Base-by-base conservation (phyloP, 805 yeast species). In the Barnettozyma californica region DNA sequence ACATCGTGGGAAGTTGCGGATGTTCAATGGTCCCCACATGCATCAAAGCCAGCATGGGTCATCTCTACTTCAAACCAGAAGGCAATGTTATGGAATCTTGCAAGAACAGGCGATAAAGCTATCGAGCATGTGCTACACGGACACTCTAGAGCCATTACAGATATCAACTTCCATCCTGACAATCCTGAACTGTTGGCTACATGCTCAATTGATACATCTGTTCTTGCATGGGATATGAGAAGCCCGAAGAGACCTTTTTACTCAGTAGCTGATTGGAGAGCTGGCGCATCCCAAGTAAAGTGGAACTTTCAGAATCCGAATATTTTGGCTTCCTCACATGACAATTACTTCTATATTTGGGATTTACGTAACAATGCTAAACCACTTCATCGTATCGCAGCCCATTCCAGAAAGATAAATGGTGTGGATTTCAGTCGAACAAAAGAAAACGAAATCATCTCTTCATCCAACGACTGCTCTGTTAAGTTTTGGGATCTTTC, bases 1-100 rank as follows among this genome's bases (percentile, higher is more conserved):
- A 92, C 97, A 0, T 82, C 95, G 0, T 94, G 98, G 98, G 98
- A 94, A 65, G 99, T 94, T 3, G 97, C 99, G 0, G 97, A 92
- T 64, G 97, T 92, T 1, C 98, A 94, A 65, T 94, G 99, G 98
- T 87, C 95, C 2, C 97, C 97, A 0, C 97, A 94, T 62, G 73
- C 77, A 6, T 75, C 83, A 2, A 87, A 87, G 55, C 92, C 96
- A 1, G 74, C 84, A 6, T 91, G 97, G 96, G 88, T 94, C 39
- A 84, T 92, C 1, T 87, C 96, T 0, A 89, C 98, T 0, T 85
- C 96, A 1, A 94, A 92, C 65, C 99, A 92, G 62, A 92, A 92
- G 68, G 98, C 96, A 1, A 73, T 94, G 61, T 80, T 94, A 5
- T 94, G 99, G 99, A 92, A 94, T 66, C 67, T 94, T 51, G 81